Evolutionary conservation across 75 land plant species (phyloP).

Genomic region (Cunninghamia lanceolata): DNA sequence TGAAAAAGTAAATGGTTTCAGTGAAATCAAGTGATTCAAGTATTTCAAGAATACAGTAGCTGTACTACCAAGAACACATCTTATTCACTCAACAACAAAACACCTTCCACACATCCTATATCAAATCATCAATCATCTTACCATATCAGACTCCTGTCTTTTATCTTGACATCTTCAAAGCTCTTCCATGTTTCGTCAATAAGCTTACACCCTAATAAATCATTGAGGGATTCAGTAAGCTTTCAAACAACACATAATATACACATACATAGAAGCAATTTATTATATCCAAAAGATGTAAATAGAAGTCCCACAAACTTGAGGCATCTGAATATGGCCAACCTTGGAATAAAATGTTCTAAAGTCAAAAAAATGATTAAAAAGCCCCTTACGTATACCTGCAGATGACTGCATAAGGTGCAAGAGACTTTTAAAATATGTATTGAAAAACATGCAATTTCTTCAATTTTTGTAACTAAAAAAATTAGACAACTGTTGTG

Average conservation of each 20-base stretch:
- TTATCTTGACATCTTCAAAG: conserved; percentile 67
- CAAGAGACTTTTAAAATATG: not conserved
- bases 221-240: not conserved
- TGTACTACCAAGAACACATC: not conserved
- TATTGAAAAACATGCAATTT: not conserved
- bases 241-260: not conserved
- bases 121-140: conserved; percentile 13
- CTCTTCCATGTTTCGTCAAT: conserved; percentile 89
- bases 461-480: not conserved
- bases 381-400: not conserved
- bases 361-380: not conserved
- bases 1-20: not conserved
- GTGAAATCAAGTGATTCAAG: not conserved
- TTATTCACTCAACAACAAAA: not conserved
- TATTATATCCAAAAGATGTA: not conserved
- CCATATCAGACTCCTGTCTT: conserved; percentile 91
- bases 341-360: not conserved
- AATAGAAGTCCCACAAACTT: not conserved
- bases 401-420: not conserved
- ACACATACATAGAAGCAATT: not conserved
- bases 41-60: not conserved
- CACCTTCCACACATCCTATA: not conserved
- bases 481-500: not conserved
- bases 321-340: not conserved
- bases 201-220: conserved; percentile 64